Evolutionary conservation across 805 yeast species (phyloP).

Genomic region (Barnettozyma botsteinii): DNA sequence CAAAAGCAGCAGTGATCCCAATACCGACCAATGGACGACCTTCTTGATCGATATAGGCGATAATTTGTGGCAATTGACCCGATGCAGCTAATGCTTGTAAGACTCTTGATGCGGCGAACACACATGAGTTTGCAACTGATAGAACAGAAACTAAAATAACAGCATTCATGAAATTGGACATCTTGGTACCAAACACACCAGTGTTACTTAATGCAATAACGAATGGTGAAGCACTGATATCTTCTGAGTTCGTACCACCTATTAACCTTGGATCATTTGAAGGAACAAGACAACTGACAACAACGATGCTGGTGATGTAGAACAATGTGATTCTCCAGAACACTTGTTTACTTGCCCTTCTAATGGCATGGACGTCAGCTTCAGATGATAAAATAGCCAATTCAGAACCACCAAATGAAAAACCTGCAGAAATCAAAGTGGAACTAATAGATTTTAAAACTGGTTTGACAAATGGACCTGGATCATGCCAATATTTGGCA

Average conservation of each 20-base stretch:
- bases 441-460: conserved; percentile 65
- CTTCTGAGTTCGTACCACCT: conserved; percentile 43
- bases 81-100: conserved; percentile 58
- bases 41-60: conserved; percentile 56
- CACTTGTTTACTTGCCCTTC: conserved; percentile 57
- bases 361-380: conserved; percentile 65
- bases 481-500: conserved; percentile 40
- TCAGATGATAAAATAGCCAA: conserved; percentile 73
- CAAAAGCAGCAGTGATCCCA: conserved; percentile 43
- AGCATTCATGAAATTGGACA: conserved; percentile 61
- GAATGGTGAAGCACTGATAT: conserved; percentile 73
- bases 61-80: conserved; percentile 53
- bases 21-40: conserved; percentile 68
- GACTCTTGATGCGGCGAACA: conserved; percentile 65
- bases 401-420: conserved; percentile 72
- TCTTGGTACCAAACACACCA: conserved; percentile 53
- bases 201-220: conserved; percentile 65
- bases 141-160: conserved; percentile 64
- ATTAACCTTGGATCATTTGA: conserved; percentile 44
- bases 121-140: conserved; percentile 68
- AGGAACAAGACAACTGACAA: conserved; percentile 68
- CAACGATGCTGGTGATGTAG: conserved; percentile 53
- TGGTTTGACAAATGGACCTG: conserved; percentile 50
- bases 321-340: conserved; percentile 76
- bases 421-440: conserved; percentile 74